Conservation (phyloP, 345 rosid species). For the Aegle marmelos region DNA sequence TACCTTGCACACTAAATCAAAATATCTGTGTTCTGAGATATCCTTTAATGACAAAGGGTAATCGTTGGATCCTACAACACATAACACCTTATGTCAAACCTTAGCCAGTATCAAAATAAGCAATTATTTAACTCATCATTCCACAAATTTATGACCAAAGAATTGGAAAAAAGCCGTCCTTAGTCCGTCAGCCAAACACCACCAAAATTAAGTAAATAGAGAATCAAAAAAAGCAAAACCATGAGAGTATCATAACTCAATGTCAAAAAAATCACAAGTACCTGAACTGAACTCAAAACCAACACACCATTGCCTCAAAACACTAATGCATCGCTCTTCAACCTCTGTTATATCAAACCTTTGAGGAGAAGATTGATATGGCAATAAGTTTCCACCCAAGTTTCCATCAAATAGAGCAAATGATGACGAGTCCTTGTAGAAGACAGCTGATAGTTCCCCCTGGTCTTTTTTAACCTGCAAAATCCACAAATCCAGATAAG, state of each 20-base stretch:
- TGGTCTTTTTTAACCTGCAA: conserved; percentile 10
- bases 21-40: not conserved
- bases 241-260: not conserved
- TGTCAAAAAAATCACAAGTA: not conserved
- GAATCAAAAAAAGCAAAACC: not conserved
- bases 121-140: not conserved
- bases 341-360: not conserved
- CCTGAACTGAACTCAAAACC: conserved; percentile 3
- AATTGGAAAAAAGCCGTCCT: not conserved
- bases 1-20: conserved; percentile 23
- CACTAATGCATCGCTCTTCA: not conserved
- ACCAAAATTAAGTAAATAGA: not conserved
- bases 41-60: conserved; percentile 1
- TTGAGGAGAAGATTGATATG: not conserved
- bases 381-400: not conserved
- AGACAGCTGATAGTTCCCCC: not conserved
- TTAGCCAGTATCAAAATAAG: not conserved
- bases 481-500: not conserved
- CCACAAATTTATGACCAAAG: not conserved
- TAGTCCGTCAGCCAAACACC: not conserved
- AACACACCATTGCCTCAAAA: not conserved
- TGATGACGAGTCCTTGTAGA: not conserved
- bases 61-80: conserved; percentile 1
- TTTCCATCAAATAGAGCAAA: conserved; percentile 12
- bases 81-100: not conserved